Evolutionary conservation across 495 filamentous ascomycete genomes (phyloP), one percentile per base, ranked within the genome.

Genomic region (Amniculicola lignicola): DNA sequence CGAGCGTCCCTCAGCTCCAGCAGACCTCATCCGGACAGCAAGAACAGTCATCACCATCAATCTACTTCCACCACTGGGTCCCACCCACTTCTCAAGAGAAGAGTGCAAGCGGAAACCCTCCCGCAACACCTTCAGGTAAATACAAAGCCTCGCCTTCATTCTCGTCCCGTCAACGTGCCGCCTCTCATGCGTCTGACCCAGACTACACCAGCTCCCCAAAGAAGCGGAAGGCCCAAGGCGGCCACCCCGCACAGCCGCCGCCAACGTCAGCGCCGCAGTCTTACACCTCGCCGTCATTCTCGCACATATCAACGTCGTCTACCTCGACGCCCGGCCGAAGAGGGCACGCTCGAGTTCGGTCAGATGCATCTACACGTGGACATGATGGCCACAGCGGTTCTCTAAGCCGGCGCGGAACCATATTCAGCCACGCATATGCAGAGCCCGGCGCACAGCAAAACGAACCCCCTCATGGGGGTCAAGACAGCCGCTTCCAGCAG

Each of bases 41-140:
- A 45, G 72, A 72, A 41, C 66, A 77, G 47, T 72, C 80, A 6
- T 84, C 88, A 5, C 77, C 83, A 1, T 82, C 83, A 12, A 85
- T 95, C 43, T 94, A 89, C 66, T 95, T 95, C 57, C 90, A 95
- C 65, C 89, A 95, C 64, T 95, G 88, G 88, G 83, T 89, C 48
- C 91, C 91, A 4, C 90, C 90, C 22, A 75, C 73, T 12, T 77
- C 79, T 5, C 82, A 84, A 68, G 77, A 75, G 49, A 68, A 76
- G 44, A 69, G 73, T 57, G 50, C 72, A 57, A 69, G 76, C 59
- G 71, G 75, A 48, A 79, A 82, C 64, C 82, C 83, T 68, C 77
- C 82, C 61, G 75, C 78, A 67, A 81, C 81, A 61, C 81, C 81
- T 59, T 82, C 80, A 77, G 82, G 81, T 83, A 82, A 79, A 79